Evolutionary conservation across 129 eudicot genomes (phyloP).

Genomic region (Daucus carota): DNA sequence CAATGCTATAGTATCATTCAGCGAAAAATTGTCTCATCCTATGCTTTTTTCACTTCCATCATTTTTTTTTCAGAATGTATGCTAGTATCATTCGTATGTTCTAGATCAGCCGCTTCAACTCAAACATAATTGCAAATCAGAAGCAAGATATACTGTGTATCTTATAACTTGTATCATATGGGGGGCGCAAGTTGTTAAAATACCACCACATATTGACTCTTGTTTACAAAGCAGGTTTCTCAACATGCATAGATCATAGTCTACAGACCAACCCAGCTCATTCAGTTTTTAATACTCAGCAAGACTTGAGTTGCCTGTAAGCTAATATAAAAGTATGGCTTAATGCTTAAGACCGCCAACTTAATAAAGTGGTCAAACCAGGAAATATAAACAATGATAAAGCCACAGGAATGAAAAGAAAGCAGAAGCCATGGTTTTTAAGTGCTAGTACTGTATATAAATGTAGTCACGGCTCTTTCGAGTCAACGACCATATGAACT

Average conservation of each 20-base stretch:
- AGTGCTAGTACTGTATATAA: not conserved
- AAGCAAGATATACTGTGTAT: too few relatives aligned
- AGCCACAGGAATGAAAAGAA: not conserved
- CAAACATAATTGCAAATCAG: too few relatives aligned
- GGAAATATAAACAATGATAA: not conserved
- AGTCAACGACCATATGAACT: not conserved
- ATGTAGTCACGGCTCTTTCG: too few relatives aligned
- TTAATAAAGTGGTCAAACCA: not conserved
- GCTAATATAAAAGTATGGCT: not conserved
- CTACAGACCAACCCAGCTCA: not conserved
- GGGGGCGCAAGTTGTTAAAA: not conserved
- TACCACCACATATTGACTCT: not conserved
- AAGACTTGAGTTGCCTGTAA: too few relatives aligned
- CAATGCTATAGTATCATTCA: too few relatives aligned
- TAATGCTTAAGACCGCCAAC: not conserved
- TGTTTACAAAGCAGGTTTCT: not conserved
- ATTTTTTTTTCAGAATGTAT: too few relatives aligned
- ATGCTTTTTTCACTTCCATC: too few relatives aligned
- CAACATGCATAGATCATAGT: not conserved
- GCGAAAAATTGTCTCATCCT: too few relatives aligned
- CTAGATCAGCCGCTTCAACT: too few relatives aligned
- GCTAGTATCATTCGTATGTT: too few relatives aligned
- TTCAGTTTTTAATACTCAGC: not conserved
- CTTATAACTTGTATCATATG: too few relatives aligned
- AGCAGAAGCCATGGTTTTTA: not conserved